These are phyloP conservation scores for Mycena sp. DNA, from an alignment of 1,284 basidiomycete species.

Conservation along the genomic window DNA sequence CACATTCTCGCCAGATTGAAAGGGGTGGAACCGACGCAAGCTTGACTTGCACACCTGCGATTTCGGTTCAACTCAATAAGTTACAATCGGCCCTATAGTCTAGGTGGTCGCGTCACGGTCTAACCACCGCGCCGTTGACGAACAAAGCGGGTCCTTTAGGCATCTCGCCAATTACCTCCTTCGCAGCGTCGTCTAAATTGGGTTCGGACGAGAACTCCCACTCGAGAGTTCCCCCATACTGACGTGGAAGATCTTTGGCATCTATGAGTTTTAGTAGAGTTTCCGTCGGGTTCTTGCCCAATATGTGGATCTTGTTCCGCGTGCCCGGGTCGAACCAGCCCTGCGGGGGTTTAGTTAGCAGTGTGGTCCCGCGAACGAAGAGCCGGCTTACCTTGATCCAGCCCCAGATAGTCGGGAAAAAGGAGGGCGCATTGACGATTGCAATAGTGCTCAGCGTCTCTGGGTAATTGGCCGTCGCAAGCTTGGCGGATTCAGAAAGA, in stretches of 20 bases:
- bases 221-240: conserved; percentile 76
- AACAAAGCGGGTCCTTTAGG: conserved; percentile 65
- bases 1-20: too few species aligned
- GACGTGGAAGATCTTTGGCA: conserved; percentile 63
- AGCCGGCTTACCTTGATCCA: conserved; percentile 74
- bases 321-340: conserved; percentile 84
- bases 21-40: neutral
- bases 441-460: conserved; percentile 76
- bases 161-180: conserved; percentile 53
- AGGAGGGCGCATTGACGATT: conserved; percentile 80
- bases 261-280: conserved; percentile 65
- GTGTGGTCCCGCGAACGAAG: neutral
- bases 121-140: conserved; percentile 52
- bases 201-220: conserved; percentile 77
- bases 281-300: conserved; percentile 66
- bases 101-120: conserved; percentile 29
- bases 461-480: conserved; percentile 84
- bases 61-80: neutral
- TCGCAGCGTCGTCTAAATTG: conserved; percentile 60
- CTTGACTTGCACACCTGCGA: neutral
- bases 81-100: neutral
- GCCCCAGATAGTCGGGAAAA: conserved; percentile 82
- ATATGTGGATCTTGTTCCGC: conserved; percentile 75
- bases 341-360: conserved; percentile 39
- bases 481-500: conserved; percentile 76